phyloP scores from a whole-genome alignment of 495 filamentous ascomycete genomes.

The Xylaria palmicola region DNA sequence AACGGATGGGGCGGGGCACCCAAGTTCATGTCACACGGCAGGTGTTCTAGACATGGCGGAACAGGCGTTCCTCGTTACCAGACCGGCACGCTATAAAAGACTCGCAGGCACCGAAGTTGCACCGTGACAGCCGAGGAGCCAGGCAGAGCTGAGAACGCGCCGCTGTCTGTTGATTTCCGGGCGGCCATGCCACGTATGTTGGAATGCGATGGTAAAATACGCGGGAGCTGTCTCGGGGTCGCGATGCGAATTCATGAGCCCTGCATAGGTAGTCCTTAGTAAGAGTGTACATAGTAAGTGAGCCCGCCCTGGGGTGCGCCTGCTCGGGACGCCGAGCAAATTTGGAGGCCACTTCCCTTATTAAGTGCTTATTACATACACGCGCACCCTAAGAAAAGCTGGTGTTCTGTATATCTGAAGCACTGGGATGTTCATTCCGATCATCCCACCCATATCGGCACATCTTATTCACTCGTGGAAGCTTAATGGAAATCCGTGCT shows the following conservation, averaged over 20 bases:
- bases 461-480: background rate
- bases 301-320: too few species aligned
- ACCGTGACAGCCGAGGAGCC: background rate
- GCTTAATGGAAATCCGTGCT: background rate
- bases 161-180: background rate
- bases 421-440: background rate
- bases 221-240: slow-evolving; percentile 4
- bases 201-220: background rate
- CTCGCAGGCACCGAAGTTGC: background rate
- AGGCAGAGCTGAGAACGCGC: background rate
- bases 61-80: background rate
- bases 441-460: background rate
- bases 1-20: slow-evolving; percentile 3
- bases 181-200: background rate
- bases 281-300: too few species aligned
- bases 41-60: slow-evolving; percentile 6
- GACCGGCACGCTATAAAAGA: slow-evolving; percentile 7
- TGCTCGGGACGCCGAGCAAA: slow-evolving; percentile 6
- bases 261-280: too few species aligned
- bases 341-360: slow-evolving; percentile 1
- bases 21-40: slow-evolving; percentile 14
- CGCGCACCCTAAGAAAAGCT: background rate
- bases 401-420: background rate
- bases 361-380: slow-evolving; percentile 1
- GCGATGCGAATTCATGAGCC: background rate